Conservation (phyloP, 2,329 filamentous ascomycete species). For the Pseudogymnoascus sp. region DNA sequence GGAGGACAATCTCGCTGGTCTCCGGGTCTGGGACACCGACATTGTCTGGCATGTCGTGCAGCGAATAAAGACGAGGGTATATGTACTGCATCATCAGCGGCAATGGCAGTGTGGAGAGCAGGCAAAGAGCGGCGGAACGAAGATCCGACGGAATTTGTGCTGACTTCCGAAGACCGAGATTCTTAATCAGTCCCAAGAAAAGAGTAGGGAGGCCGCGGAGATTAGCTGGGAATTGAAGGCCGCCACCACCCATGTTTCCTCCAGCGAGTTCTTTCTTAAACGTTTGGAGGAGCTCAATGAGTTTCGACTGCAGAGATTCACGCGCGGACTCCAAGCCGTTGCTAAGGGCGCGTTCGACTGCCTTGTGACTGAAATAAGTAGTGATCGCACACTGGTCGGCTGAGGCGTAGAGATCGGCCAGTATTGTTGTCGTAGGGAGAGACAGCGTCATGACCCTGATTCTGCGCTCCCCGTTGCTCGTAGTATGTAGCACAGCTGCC, state of each 20-base stretch:
- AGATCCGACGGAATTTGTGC: slow-evolving; percentile 91
- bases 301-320: slow-evolving; percentile 83
- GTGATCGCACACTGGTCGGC: slow-evolving; percentile 91
- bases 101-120: slow-evolving; percentile 86
- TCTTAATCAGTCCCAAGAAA: slow-evolving; percentile 92
- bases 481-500: slow-evolving; percentile 91
- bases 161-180: slow-evolving; percentile 86
- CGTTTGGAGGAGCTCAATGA: slow-evolving; percentile 85
- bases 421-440: slow-evolving; percentile 81
- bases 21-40: slow-evolving; percentile 77
- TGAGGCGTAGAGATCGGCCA: slow-evolving; percentile 88
- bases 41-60: slow-evolving; percentile 94
- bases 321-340: slow-evolving; percentile 83
- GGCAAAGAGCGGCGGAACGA: slow-evolving; percentile 82
- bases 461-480: slow-evolving; percentile 90
- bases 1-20: slow-evolving; percentile 83
- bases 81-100: slow-evolving; percentile 91
- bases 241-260: slow-evolving; percentile 86
- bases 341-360: slow-evolving; percentile 80
- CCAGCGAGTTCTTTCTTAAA: slow-evolving; percentile 96
- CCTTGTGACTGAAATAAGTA: slow-evolving; percentile 94
- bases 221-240: slow-evolving; percentile 90
- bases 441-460: slow-evolving; percentile 92
- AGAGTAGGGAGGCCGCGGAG: slow-evolving; percentile 78
- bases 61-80: slow-evolving; percentile 73